These are phyloP conservation scores for Phytophthora lateralis DNA, from an alignment of 352 stramenopile genomes.

Conservation along the genomic window DNA sequence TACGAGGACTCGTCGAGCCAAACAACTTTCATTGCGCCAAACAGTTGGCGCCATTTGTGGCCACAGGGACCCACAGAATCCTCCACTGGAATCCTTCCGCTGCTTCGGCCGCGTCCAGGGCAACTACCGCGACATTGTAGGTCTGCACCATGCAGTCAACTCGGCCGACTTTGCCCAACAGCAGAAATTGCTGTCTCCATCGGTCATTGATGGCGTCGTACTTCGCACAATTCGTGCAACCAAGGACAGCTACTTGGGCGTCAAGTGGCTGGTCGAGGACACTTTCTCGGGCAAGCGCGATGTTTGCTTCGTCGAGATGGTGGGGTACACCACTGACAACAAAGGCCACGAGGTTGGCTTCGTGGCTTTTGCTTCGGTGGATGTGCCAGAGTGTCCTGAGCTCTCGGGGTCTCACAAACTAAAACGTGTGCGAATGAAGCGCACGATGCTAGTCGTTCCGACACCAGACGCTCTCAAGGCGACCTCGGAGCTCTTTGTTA, in stretches of 20 bases:
- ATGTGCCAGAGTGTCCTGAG: conserved; percentile 52
- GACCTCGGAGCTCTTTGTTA: conserved; percentile 56
- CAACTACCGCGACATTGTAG: conserved; percentile 53
- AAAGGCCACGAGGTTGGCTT: conserved; percentile 50
- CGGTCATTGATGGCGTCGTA: conserved; percentile 47
- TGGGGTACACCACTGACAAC: conserved; percentile 48
- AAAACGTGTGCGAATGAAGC: conserved; percentile 47
- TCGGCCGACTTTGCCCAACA: conserved; percentile 47
- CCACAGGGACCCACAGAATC: conserved; percentile 7
- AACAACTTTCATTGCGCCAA: neutral
- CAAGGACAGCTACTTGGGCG: conserved; percentile 51
- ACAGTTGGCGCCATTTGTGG: neutral
- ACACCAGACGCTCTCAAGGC: conserved; percentile 26
- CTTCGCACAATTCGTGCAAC: conserved; percentile 40
- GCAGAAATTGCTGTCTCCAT: conserved; percentile 52
- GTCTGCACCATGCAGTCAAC: conserved; percentile 40
- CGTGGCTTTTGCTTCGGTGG: conserved; percentile 42
- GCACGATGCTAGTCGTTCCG: conserved; percentile 50
- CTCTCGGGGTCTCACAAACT: conserved; percentile 36
- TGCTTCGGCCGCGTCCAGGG: conserved; percentile 57
- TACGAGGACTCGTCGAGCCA: neutral
- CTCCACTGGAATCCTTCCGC: conserved; percentile 44
- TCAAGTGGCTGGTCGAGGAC: conserved; percentile 55
- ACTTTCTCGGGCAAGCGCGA: conserved; percentile 42
- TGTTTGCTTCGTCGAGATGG: conserved; percentile 56